Evolutionary conservation across 495 filamentous ascomycete species (phyloP).

Genomic region (Hypoxylon perforatum): DNA sequence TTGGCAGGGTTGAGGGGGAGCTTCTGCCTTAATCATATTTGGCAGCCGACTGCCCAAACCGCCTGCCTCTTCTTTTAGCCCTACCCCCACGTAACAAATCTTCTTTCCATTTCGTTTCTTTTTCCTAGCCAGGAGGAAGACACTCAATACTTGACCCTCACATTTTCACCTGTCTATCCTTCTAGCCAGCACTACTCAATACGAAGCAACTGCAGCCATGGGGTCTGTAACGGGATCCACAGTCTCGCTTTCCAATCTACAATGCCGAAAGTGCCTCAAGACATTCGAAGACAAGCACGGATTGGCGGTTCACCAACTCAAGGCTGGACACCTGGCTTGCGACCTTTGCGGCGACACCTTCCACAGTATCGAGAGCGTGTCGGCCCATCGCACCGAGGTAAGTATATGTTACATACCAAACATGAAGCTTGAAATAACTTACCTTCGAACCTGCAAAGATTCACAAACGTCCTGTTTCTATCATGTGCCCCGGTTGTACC

Average conservation of each 20-base stretch:
- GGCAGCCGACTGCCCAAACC: no score
- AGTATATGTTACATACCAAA: neutral
- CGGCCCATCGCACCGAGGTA: neutral
- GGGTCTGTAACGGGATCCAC: neutral
- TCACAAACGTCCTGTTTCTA: slow-evolving; percentile 40
- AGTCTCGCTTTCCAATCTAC: neutral
- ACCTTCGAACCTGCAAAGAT: slow-evolving; percentile 12
- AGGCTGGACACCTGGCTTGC: neutral
- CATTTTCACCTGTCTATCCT: no score
- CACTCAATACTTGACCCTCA: no score
- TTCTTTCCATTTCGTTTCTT: no score
- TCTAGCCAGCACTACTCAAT: neutral
- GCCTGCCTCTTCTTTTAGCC: no score
- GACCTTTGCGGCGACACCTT: neutral
- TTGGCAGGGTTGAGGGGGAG: no score
- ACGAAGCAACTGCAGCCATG: neutral
- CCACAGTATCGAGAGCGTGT: neutral
- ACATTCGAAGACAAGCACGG: neutral
- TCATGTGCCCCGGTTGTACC: slow-evolving; percentile 49
- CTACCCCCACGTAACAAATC: no score
- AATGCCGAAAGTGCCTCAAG: neutral
- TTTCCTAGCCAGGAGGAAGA: no score
- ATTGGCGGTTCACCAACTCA: neutral
- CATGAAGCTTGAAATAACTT: neutral
- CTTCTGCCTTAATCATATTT: no score